These are phyloP conservation scores for Cercospora beticola DNA, from an alignment of 2,329 filamentous ascomycete species.

Conservation along the genomic window DNA sequence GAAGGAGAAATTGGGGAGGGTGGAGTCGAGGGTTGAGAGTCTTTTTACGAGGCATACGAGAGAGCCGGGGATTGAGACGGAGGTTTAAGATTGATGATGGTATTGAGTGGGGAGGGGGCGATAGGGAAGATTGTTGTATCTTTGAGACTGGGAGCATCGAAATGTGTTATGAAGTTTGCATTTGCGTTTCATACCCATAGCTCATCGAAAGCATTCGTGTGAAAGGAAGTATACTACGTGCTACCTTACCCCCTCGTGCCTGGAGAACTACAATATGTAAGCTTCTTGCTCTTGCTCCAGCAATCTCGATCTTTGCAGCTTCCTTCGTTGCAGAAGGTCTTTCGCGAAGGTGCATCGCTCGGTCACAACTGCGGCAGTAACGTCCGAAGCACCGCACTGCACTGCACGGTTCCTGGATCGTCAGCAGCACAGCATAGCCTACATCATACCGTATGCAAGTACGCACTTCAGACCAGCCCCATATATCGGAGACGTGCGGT, in stretches of 20 bases:
- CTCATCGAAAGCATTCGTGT: no score
- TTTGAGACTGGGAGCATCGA: no score
- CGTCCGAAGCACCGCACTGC: not conserved
- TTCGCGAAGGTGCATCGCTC: not conserved
- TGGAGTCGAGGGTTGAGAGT: conserved; percentile 47
- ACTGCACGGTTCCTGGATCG: not conserved
- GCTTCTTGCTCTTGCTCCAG: not conserved
- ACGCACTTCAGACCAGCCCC: no score
- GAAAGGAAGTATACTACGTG: no score
- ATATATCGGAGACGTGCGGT: no score
- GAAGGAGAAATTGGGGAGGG: conserved; percentile 57
- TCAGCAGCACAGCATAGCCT: not conserved
- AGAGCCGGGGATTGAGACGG: conserved; percentile 64
- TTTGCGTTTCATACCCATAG: no score
- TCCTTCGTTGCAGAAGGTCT: not conserved
- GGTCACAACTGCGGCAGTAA: not conserved
- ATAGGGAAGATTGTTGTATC: not conserved
- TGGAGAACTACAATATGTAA: no score
- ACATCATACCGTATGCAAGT: not conserved
- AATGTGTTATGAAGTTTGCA: no score
- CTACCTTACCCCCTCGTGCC: no score
- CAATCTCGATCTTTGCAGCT: not conserved
- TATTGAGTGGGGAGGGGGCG: not conserved
- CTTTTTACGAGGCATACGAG: conserved; percentile 61
- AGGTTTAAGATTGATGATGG: conserved; percentile 51